Conservation (phyloP, 2,329 filamentous ascomycete species). For the Penicillium decumbens region DNA sequence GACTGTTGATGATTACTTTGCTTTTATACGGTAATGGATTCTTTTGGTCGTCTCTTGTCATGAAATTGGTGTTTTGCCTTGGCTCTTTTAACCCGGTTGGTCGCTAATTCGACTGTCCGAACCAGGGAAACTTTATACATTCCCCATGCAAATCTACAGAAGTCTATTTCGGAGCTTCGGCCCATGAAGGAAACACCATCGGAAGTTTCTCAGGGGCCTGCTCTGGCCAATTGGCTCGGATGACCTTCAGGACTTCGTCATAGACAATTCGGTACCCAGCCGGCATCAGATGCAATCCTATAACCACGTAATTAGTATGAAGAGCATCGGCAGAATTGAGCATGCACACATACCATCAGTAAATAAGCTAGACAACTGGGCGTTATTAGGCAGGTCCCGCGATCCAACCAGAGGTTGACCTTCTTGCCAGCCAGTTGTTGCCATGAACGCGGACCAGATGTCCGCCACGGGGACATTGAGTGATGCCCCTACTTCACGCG, state of each 20-base stretch:
- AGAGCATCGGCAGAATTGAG: background rate
- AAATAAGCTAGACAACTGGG: slow-evolving; percentile 50
- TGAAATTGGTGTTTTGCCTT: background rate
- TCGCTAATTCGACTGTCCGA: background rate
- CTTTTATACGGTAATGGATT: background rate
- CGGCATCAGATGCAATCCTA: slow-evolving; percentile 56
- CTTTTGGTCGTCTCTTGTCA: background rate
- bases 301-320: slow-evolving; percentile 5
- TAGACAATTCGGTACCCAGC: slow-evolving; percentile 55
- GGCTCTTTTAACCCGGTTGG: background rate
- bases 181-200: slow-evolving; percentile 53
- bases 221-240: slow-evolving; percentile 52
- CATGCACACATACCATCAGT: slow-evolving; percentile 49
- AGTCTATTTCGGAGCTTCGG: slow-evolving; percentile 36
- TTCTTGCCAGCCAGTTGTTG: slow-evolving; percentile 52
- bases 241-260: slow-evolving; percentile 50
- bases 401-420: slow-evolving; percentile 53
- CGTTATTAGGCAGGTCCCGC: slow-evolving; percentile 54
- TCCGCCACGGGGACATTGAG: slow-evolving; percentile 64
- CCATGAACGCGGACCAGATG: slow-evolving; percentile 74
- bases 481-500: slow-evolving; percentile 57
- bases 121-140: background rate
- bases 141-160: background rate
- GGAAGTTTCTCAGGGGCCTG: slow-evolving; percentile 50
- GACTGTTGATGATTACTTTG: background rate